Evolutionary conservation across 139 green algal species (phyloP).

Genomic region (Auxenochlorella pyrenoidosa): DNA sequence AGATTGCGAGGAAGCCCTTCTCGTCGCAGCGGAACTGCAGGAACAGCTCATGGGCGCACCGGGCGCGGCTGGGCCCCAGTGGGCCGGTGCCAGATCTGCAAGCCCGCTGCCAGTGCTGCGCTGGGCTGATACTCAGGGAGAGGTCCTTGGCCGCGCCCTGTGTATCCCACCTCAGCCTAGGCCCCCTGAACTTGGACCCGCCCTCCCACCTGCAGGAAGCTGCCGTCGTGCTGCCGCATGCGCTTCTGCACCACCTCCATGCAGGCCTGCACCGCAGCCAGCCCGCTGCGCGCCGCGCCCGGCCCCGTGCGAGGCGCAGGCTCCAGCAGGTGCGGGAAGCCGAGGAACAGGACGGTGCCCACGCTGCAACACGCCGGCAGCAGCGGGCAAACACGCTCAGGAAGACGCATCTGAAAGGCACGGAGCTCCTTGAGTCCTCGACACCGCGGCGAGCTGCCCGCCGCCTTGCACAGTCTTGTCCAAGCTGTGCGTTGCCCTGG

Average conservation of each 20-base stretch:
- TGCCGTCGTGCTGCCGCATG: slow-evolving; percentile 76
- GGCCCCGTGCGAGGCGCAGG: neutral
- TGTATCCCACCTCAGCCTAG: too few species aligned
- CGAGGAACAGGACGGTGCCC: slow-evolving; percentile 87
- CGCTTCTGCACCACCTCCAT: slow-evolving; percentile 70
- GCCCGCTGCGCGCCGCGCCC: neutral
- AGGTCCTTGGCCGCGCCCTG: too few species aligned
- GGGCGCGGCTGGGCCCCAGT: too few species aligned
- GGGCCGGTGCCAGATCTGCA: too few species aligned
- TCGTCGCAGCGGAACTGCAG: slow-evolving; percentile 79
- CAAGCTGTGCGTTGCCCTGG: neutral
- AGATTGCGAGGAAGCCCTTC: slow-evolving; percentile 90
- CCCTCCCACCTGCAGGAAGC: slow-evolving; percentile 72
- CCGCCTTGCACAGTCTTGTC: neutral
- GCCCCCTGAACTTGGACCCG: neutral
- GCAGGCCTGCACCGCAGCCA: slow-evolving; percentile 64
- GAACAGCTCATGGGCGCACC: neutral
- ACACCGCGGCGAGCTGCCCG: too few species aligned
- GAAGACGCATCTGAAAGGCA: too few species aligned
- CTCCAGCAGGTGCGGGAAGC: slow-evolving; percentile 78
- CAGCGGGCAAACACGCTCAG: neutral
- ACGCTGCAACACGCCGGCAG: slow-evolving; percentile 34
- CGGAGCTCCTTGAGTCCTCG: too few species aligned
- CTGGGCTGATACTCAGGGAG: too few species aligned
- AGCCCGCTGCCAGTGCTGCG: too few species aligned